A percentile compares a stretch with the other conserved stretches of the same genome.
Conservation (phyloP, 2,329 filamentous ascomycete species). For the Proliferodiscus dingleyae region DNA sequence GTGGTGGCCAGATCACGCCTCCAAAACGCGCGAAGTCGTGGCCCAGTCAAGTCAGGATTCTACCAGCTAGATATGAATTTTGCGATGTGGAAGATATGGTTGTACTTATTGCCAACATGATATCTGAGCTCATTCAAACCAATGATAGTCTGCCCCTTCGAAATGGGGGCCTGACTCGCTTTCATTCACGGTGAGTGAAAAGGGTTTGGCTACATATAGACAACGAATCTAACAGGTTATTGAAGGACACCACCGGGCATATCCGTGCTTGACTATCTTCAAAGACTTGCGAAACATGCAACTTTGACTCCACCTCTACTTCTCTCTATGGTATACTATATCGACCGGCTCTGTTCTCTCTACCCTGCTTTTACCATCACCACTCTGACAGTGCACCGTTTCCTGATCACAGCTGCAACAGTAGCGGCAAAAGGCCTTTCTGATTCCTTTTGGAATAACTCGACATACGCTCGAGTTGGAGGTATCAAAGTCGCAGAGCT, state of each 20-base stretch:
- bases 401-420: constrained; percentile 91
- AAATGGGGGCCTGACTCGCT: constrained; percentile 82
- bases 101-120: constrained; percentile 87
- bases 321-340: constrained; percentile 99
- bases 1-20: constrained; percentile 9
- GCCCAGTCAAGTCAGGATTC: constrained; percentile 46
- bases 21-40: constrained; percentile 52
- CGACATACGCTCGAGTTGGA: constrained; percentile 89
- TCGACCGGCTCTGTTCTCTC: constrained; percentile 85
- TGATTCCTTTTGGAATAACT: constrained; percentile 98
- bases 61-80: constrained; percentile 74
- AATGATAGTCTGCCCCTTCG: constrained; percentile 85
- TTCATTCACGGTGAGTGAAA: constrained; percentile 80
- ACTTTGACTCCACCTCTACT: constrained; percentile 88
- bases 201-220: neutral
- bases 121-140: constrained; percentile 87
- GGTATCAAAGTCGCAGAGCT: constrained; percentile 87
- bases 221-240: neutral
- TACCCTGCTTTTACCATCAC: constrained; percentile 96
- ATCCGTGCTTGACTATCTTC: constrained; percentile 88
- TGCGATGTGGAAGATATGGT: constrained; percentile 84
- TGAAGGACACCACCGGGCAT: constrained; percentile 70
- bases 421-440: constrained; percentile 94
- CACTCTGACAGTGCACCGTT: constrained; percentile 92
- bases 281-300: constrained; percentile 87